Evolutionary conservation across 1,139 yeast genomes (phyloP), one percentile per base, ranked within the genome.

Genomic region (Protomyces inundatus): DNA sequence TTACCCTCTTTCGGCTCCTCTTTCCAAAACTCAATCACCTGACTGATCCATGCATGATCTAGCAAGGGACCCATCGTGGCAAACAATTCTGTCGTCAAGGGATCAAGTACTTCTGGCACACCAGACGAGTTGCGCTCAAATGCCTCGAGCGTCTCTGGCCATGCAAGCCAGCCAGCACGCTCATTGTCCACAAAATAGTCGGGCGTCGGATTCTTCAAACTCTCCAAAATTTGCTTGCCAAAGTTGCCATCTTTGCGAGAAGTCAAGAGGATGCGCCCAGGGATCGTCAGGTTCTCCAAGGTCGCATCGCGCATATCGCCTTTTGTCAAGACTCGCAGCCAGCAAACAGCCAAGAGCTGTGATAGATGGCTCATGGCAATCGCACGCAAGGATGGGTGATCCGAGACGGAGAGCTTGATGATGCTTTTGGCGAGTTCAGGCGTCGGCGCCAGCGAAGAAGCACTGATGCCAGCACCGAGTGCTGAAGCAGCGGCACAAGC

Each of bases 311-410:
- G 70, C 45, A 83, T 69, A 65, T 84, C 79, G 71, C 89, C 85
- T 1, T 79, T 79, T 66, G 79, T 80, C n/a, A 77, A 76, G 6
- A 87, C 86, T 56, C 84, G 76, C 0, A 80, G 75, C 56, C 80
- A 77, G 10, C 85, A 73, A 65, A 84, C 83, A 66, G 81, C 82
- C 42, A 86, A 73, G 16, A 88, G 71, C 46, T 82, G 80, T 2
- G 87, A 78, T 30, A 87, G 73, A 10, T 91, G 88, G 66, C 83
- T 84, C 65, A 87, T 77, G 10, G 89, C 86, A 54, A 83, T 75
- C 64, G 85, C 81, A 0, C 91, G 81, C 53, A 89, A 78, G 2
- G 82, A 77, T 0, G 97, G 97, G 73, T 90, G 97, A 46, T 84
- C 84, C 32, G 82, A 80, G n/a, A 82, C 75, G 0, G 89, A 82